Percentiles rank a stretch among this genome's conserved stretches.
phyloP scores from a whole-genome alignment of 257 asterid genomes.

The Pogostemon cablin region DNA sequence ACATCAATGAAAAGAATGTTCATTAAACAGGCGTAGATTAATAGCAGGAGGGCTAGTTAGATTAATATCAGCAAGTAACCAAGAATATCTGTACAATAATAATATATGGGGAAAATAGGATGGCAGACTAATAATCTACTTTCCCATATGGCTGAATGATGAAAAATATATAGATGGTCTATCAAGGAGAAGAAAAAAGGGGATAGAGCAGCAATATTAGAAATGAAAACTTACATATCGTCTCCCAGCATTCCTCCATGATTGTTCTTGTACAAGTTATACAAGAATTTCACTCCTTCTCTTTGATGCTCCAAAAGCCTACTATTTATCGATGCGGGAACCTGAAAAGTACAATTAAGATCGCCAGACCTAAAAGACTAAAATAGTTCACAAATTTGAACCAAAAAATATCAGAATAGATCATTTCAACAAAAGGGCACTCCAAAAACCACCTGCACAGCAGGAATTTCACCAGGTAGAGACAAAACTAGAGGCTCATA shows the following conservation, averaged over 20 bases:
- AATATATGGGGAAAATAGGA: too few species aligned
- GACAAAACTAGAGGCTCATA: constrained; percentile 83
- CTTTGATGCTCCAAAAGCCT: constrained; percentile 93
- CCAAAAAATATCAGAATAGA: neutral
- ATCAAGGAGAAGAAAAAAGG: neutral
- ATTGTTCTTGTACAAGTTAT: constrained; percentile 75
- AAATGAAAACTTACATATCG: constrained; percentile 71
- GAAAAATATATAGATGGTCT: too few species aligned
- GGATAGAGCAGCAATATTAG: neutral
- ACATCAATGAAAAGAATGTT: neutral
- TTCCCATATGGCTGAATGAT: too few species aligned
- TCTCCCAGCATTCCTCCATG: constrained; percentile 98
- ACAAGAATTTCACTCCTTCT: constrained; percentile 81
- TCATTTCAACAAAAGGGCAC: constrained; percentile 24
- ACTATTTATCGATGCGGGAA: constrained; percentile 88
- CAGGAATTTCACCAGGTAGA: constrained; percentile 52
- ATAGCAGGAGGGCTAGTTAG: neutral
- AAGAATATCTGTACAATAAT: too few species aligned
- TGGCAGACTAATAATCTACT: too few species aligned
- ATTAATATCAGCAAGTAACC: neutral
- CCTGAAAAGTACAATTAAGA: constrained; percentile 45
- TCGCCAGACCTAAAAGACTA: neutral
- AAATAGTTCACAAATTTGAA: neutral
- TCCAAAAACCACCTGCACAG: constrained; percentile 58
- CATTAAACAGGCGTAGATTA: neutral